Conservation (phyloP, 2,329 filamentous ascomycete genomes). For the Gyromitra esculenta region DNA sequence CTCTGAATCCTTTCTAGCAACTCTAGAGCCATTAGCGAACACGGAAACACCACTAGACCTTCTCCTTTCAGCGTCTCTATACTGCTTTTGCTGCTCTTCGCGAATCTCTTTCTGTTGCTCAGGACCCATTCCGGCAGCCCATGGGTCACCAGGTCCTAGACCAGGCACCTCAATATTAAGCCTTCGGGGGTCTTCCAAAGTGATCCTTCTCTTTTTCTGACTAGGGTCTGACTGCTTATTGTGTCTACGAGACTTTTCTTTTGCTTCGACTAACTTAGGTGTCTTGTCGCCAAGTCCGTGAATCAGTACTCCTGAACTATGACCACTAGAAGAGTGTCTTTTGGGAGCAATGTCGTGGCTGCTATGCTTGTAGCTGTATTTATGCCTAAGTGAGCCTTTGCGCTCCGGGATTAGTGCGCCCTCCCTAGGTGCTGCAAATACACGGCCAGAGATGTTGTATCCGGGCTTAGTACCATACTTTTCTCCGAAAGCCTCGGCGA, state of each 20-base stretch:
- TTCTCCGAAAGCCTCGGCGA: conserved; percentile 47
- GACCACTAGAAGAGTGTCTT: conserved; percentile 7
- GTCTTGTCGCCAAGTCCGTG: conserved; percentile 8
- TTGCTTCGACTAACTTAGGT: not conserved
- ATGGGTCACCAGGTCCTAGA: conserved; percentile 38
- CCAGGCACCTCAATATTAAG: conserved; percentile 36
- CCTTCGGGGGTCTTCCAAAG: conserved; percentile 42
- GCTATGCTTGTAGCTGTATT: conserved; percentile 33
- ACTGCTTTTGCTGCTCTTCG: conserved; percentile 36
- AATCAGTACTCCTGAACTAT: conserved; percentile 30
- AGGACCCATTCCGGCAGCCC: conserved; percentile 40
- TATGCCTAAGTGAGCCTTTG: conserved; percentile 41
- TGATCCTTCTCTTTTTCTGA: conserved; percentile 35
- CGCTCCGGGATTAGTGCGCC: conserved; percentile 33
- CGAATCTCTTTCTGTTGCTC: conserved; percentile 39
- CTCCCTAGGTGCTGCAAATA: conserved; percentile 48
- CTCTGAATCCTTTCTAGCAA: conserved; percentile 21
- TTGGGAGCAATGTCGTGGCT: conserved; percentile 5
- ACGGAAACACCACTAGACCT: conserved; percentile 28
- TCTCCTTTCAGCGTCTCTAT: conserved; percentile 42
- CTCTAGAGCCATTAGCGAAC: conserved; percentile 23
- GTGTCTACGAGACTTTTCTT: conserved; percentile 7
- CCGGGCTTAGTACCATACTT: conserved; percentile 16
- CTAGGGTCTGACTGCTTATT: conserved; percentile 11
- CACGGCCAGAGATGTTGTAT: conserved; percentile 41